Evolutionary conservation across 768 basidiomycete species (phyloP), one percentile per base, ranked within the genome.

Genomic region (Leccinum arenicola): DNA sequence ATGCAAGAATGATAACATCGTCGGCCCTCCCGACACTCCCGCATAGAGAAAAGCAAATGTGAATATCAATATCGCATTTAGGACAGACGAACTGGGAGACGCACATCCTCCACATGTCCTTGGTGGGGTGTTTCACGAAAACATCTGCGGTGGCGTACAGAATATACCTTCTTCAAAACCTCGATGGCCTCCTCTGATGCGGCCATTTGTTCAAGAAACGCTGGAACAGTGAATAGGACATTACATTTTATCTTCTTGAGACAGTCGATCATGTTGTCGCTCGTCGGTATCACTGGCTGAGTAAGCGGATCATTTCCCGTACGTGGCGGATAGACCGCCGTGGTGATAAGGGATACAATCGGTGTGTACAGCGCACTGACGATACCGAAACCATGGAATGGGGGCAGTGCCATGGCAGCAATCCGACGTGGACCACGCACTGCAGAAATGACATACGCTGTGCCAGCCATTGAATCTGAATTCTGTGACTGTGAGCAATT

Each of bases 181-280:
- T 68, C 63, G 4, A 76, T 31, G 1, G 68, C 63, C 4, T 66
- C 68, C 0, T 66, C 50, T 1, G 71, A 72, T 1, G 52, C 36
- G 1, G 61, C 69, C 75, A 79, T 78, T 25, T 69, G 63, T 43
- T 80, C 73, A 4, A 82, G 55, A 7, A 82, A 66, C 0, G 75
- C 45, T 1, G 81, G 80, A 17, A 80, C 74, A 0, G 66, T 29
- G 27, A 29, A 29, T 29, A 29, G 27, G 27, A 29, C 8, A 29
- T 29, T 29, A 29, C 27, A 29, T 29, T 29, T 29, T 29, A 29
- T 29, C 27, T 29, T 29, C 27, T 29, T 29, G 27, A 29, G 27
- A 29, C 74, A 73, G 3, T 76, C 70, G 4, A 82, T 59, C 29
- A 78, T 71, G 56, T 76, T 78, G 4, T 76, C 72, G 5, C 77